A percentile compares a stretch with the other conserved stretches of the same genome.
phyloP scores from a whole-genome alignment of 2,329 filamentous ascomycete genomes.

The Arthroderma sp. region DNA sequence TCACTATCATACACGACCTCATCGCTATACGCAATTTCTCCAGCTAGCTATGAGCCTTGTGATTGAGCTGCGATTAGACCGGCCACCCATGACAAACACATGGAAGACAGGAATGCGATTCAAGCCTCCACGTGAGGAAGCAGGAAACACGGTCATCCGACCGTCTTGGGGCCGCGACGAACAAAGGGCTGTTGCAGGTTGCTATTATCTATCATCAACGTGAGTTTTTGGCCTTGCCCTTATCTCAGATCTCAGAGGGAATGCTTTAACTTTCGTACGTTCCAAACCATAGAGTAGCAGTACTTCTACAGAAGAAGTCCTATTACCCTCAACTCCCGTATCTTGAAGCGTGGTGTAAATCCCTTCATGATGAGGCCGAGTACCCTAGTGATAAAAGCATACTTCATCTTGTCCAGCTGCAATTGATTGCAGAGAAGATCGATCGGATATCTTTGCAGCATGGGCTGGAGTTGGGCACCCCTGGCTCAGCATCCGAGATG shows the following conservation, averaged over 20 bases:
- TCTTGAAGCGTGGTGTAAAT: slow-evolving; percentile 26
- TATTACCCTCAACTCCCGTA: slow-evolving; percentile 22
- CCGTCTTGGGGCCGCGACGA: slow-evolving; percentile 25
- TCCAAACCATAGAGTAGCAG: slow-evolving; percentile 18
- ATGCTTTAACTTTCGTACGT: neutral
- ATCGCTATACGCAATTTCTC: slow-evolving; percentile 22
- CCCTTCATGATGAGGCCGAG: slow-evolving; percentile 20
- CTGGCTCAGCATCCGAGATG: slow-evolving; percentile 16
- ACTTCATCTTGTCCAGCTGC: slow-evolving; percentile 24
- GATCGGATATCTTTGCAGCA: slow-evolving; percentile 17
- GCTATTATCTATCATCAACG: slow-evolving; percentile 33
- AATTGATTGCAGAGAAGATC: slow-evolving; percentile 27
- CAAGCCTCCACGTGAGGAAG: slow-evolving; percentile 13
- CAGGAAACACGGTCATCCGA: slow-evolving; percentile 2
- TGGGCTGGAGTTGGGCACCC: slow-evolving; percentile 7
- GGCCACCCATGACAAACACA: slow-evolving; percentile 15
- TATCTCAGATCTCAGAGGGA: neutral
- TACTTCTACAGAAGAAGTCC: slow-evolving; percentile 26
- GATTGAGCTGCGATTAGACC: slow-evolving; percentile 22
- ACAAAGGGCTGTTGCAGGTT: slow-evolving; percentile 31
- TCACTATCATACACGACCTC: slow-evolving; percentile 21
- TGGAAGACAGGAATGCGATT: slow-evolving; percentile 21
- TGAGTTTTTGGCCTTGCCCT: slow-evolving; percentile 12
- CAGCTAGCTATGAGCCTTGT: slow-evolving; percentile 26
- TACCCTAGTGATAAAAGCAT: slow-evolving; percentile 25